Percentiles rank a stretch among this genome's conserved stretches.
Conservation (phyloP, 2,329 filamentous ascomycete species). For the Clarireedia monteithiana region DNA sequence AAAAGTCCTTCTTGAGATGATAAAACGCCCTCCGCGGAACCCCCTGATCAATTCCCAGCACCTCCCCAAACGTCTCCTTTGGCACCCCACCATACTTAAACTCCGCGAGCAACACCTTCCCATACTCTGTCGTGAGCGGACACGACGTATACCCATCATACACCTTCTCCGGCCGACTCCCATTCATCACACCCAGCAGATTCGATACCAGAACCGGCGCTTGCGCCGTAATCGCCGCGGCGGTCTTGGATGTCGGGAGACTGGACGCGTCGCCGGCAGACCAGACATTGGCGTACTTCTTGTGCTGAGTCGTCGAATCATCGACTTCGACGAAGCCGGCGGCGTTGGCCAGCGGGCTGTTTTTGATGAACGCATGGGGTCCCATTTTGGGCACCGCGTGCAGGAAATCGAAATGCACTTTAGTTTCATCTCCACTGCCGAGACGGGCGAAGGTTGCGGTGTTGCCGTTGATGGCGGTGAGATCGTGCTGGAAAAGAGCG, state of each 20-base stretch:
- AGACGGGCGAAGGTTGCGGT: conserved; percentile 42
- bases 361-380: conserved; percentile 45
- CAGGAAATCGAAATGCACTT: conserved; percentile 43
- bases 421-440: conserved; percentile 36
- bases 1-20: conserved; percentile 58
- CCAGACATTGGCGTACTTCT: conserved; percentile 49
- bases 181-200: conserved; percentile 37
- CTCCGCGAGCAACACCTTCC: conserved; percentile 56
- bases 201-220: conserved; percentile 44
- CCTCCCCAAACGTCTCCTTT: conserved; percentile 52
- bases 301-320: conserved; percentile 43
- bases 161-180: conserved; percentile 34
- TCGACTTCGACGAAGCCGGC: conserved; percentile 52
- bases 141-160: conserved; percentile 52
- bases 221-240: conserved; percentile 44
- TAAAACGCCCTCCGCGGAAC: conserved; percentile 50
- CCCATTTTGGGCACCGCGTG: conserved; percentile 54
- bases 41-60: conserved; percentile 49
- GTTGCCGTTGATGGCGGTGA: conserved; percentile 45
- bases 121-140: conserved; percentile 47
- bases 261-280: conserved; percentile 52
- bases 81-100: conserved; percentile 57
- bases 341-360: conserved; percentile 45
- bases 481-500: conserved; percentile 50
- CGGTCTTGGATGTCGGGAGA: conserved; percentile 50